Percentiles rank a stretch among this genome's conserved stretches.
These are phyloP conservation scores for Nemania abortiva DNA, from an alignment of 2,329 filamentous ascomycete species.

Conservation along the genomic window DNA sequence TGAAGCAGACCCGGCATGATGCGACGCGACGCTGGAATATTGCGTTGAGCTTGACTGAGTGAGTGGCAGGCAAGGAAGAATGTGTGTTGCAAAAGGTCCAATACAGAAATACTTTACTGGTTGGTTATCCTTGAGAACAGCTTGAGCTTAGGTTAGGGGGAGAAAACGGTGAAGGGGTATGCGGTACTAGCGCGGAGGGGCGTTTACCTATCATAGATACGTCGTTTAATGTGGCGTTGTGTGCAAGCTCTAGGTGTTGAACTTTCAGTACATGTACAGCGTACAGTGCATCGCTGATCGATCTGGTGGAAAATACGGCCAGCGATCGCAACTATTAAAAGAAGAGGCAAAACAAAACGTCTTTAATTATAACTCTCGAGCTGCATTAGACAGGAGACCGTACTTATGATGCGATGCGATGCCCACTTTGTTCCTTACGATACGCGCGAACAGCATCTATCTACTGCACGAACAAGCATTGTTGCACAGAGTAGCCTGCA, in stretches of 20 bases:
- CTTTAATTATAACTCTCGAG: neutral
- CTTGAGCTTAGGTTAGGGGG: neutral
- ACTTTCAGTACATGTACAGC: neutral
- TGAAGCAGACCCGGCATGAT: slow-evolving; percentile 36
- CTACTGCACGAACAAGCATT: neutral
- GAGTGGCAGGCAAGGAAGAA: slow-evolving; percentile 28
- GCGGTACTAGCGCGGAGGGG: slow-evolving; percentile 4
- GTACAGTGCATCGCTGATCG: neutral
- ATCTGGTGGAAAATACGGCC: slow-evolving; percentile 3
- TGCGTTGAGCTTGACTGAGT: slow-evolving; percentile 20
- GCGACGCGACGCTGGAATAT: slow-evolving; percentile 38
- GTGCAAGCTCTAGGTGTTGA: neutral
- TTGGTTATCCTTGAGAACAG: neutral
- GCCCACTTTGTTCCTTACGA: neutral
- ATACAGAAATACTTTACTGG: neutral
- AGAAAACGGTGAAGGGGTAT: neutral
- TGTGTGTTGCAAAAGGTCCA: slow-evolving; percentile 14
- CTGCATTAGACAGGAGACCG: neutral
- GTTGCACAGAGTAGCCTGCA: slow-evolving; percentile 14
- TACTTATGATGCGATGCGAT: neutral
- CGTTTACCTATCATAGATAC: slow-evolving; percentile 13
- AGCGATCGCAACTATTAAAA: slow-evolving; percentile 7
- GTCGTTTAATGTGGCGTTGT: slow-evolving; percentile 19
- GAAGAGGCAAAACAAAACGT: neutral
- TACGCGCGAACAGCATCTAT: neutral